These are phyloP conservation scores for Evansstolkia leycettana DNA, from an alignment of 495 filamentous ascomycete species.

Conservation along the genomic window DNA sequence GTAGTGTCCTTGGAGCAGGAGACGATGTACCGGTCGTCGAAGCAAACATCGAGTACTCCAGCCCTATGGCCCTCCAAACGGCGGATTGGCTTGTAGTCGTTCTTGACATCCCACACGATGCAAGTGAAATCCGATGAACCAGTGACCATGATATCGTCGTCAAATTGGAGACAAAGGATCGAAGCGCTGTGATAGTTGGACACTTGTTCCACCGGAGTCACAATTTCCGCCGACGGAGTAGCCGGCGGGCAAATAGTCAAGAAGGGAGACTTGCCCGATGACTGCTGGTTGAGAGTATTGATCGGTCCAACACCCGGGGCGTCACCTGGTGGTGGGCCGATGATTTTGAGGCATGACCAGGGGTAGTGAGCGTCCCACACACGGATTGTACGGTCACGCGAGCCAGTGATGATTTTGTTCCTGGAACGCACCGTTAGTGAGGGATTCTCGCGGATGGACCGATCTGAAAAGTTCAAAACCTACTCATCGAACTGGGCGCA, in stretches of 20 bases:
- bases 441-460: too few species aligned
- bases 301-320: conserved; percentile 17
- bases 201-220: conserved; percentile 15
- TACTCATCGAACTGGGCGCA: conserved; percentile 97
- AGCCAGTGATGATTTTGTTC: conserved; percentile 91
- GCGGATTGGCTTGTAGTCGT: conserved; percentile 62
- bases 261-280: conserved; percentile 30
- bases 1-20: conserved; percentile 91
- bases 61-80: conserved; percentile 67
- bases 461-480: conserved; percentile 11
- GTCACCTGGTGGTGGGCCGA: conserved; percentile 39
- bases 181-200: conserved; percentile 65
- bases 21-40: conserved; percentile 83
- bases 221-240: conserved; percentile 17
- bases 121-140: conserved; percentile 86
- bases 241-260: conserved; percentile 32
- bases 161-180: conserved; percentile 90
- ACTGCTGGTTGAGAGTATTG: conserved; percentile 26
- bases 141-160: conserved; percentile 83
- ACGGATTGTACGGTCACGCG: conserved; percentile 85
- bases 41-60: conserved; percentile 84
- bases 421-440: conserved; percentile 23
- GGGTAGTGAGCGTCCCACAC: conserved; percentile 85
- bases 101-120: conserved; percentile 78
- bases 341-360: conserved; percentile 67